Base-by-base conservation (phyloP, 2,329 filamentous ascomycete genomes). In the Cladosporium sphaerospermum region DNA sequence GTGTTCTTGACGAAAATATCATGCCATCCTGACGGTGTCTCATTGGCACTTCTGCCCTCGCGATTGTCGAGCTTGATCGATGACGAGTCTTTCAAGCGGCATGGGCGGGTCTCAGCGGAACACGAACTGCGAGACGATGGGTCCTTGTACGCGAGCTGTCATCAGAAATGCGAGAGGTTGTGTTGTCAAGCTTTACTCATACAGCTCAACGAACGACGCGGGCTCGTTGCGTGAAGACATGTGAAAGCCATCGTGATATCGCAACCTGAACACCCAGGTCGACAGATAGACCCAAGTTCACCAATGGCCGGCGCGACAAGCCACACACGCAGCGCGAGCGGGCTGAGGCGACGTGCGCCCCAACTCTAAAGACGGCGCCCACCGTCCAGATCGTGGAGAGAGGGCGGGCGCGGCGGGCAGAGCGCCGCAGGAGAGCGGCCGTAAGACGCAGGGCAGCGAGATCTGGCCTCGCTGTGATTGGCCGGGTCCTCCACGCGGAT, bases 321-420 rank as follows among this genome's bases (percentile, higher is more conserved):
- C 40, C 39, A 44, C 48, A 44, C 48, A 33, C 32, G 14, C 28
- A 14, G 36, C 36, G 36, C 36, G 16, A 14, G 11, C 36, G n/a
- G n/a, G n/a, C n/a, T n/a, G 13, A 44, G 32, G 48, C 48, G 40
- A 51, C 42, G 39, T 51, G 48, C 40, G 48, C 39, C 39, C 40
- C 48, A 44, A 51, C 48, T 51, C 39, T 51, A 51, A 50, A 13
- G 14, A 32, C 46, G 37, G 37, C 14, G 23, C 46, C 46, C 36
- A 49, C 37, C 37, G 46, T 16, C 40, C 31, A 51, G 40, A 51
- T 51, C 48, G 48, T 51, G 48, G 48, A 51, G 48, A 51, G 40
- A 51, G 48, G n/a, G n/a, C 16, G 13, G 10, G 14, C 16, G 8
- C 16, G 19, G 42, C 23, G 9, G 19, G 42, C 16, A 44, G 9